Base-by-base conservation (phyloP, 2,329 filamentous ascomycete species). In the Cadophora sp. region DNA sequence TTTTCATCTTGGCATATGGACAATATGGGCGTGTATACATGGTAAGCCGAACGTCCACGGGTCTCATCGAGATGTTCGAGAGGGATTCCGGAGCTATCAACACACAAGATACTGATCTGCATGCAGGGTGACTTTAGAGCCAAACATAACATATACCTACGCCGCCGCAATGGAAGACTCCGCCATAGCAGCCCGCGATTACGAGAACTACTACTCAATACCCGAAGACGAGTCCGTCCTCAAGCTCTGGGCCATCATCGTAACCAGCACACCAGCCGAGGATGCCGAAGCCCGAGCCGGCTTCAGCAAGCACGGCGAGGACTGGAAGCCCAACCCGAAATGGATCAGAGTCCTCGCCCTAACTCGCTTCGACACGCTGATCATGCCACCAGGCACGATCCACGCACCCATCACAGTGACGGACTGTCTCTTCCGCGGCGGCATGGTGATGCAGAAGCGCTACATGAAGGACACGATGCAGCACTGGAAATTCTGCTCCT, bases 1-100 rank as follows among this genome's bases (percentile, higher is more conserved):
- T 64, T 68, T 16, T 68, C 67, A 9, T 60, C 64, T 16, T 68
- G 67, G 61, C 67, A 68, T 41, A 68, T 68, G 64, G 67, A 68
- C 48, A 51, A 66, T 30, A 68, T 68, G 50, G 67, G 67, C 8
- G 64, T 65, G 0, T 66, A 66, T 20, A 68, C 67, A 18, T 65
- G 64, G 43, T 61, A 50, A 30, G 59, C 30, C 39, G 43, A 39
- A 16, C 27, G 8, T 13, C 13, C 2, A n/a, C n/a, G n/a, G 5
- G n/a, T 16, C 30, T 13, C 33, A 13, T 36, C 4, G 9, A 33
- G 13, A 30, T 14, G 9, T 41, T 16, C 33, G 16, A 39, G 55
- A 13, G 7, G 5, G 43, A 47, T 2, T n/a, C 16, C 1, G 1
- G 16, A n/a, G 5, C 16, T 58, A 18, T 39, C 1, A 47, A 20